Conservation (phyloP, 2,329 filamentous ascomycete species). For the Alternaria ethzedia region DNA sequence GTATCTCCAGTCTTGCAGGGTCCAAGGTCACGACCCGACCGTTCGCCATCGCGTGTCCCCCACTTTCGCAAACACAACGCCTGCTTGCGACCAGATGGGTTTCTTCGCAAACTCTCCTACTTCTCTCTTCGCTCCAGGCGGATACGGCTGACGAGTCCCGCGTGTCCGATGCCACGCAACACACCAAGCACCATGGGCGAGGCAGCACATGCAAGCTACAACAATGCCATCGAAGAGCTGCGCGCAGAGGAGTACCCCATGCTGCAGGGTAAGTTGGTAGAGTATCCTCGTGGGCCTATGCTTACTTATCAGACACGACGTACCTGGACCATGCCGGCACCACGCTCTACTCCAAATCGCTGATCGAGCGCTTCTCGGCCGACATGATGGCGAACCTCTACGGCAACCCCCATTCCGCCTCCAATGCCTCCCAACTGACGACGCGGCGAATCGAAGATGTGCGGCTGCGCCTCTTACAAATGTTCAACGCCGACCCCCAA, state of each 20-base stretch:
- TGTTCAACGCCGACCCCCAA: constrained; percentile 81
- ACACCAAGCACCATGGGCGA: constrained; percentile 34
- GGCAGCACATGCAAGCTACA: constrained; percentile 55
- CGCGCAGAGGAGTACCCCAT: constrained; percentile 71
- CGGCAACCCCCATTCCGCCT: constrained; percentile 91
- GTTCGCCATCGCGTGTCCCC: constrained; percentile 48
- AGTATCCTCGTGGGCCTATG: background rate
- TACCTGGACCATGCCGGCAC: constrained; percentile 97
- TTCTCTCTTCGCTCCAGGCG: constrained; percentile 20
- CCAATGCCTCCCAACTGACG: constrained; percentile 77
- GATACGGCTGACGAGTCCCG: constrained; percentile 27
- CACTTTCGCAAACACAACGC: constrained; percentile 39
- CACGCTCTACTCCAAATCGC: constrained; percentile 79
- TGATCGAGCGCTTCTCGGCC: constrained; percentile 79
- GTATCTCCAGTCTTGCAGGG: constrained; percentile 12
- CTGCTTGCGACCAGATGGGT: constrained; percentile 34
- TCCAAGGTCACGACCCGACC: constrained; percentile 23
- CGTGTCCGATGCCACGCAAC: background rate
- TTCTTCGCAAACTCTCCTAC: constrained; percentile 8
- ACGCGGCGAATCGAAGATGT: constrained; percentile 77
- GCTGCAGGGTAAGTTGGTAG: constrained; percentile 63
- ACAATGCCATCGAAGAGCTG: constrained; percentile 64
- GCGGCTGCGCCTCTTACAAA: constrained; percentile 71
- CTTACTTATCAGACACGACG: constrained; percentile 62
- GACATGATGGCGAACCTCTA: constrained; percentile 81